Conservation (phyloP, 768 basidiomycete species). For the Gelatoporia subvermispora region DNA sequence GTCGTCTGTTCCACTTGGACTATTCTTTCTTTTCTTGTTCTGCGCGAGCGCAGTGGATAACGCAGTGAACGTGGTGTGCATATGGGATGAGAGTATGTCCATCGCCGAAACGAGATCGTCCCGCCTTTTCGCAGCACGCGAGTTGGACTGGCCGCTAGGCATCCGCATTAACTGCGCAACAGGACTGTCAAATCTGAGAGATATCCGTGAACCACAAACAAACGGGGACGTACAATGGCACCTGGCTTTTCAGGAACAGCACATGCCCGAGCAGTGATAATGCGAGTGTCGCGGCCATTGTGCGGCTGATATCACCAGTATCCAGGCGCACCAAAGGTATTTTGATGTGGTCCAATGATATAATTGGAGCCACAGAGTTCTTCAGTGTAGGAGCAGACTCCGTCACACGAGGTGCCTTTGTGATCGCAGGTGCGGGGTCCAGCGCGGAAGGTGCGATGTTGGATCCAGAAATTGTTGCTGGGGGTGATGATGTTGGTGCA, state of each 20-base stretch:
- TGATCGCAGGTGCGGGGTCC: not conserved
- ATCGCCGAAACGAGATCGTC: constrained; percentile 59
- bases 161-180: constrained; percentile 59
- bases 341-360: constrained; percentile 5
- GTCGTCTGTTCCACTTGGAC: not conserved
- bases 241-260: constrained; percentile 72
- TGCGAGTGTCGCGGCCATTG: constrained; percentile 61
- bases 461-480: not conserved
- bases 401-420: not conserved
- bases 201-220: not conserved
- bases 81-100: constrained; percentile 69
- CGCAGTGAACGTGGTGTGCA: constrained; percentile 68
- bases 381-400: not conserved
- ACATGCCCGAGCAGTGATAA: constrained; percentile 62
- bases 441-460: not conserved
- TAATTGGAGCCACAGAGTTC: not conserved
- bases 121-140: constrained; percentile 53
- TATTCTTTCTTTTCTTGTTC: constrained; percentile 1
- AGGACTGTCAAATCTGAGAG: constrained; percentile 38
- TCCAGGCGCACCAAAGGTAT: constrained; percentile 46
- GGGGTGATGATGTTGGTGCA: constrained; percentile 3
- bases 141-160: constrained; percentile 41
- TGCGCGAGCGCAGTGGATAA: constrained; percentile 63
- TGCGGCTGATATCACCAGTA: constrained; percentile 46
- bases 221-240: constrained; percentile 57